Percentiles rank a stretch among this genome's conserved stretches.
Conservation (phyloP, 78 protist species). For the Dictyostelium brefeldianum region DNA sequence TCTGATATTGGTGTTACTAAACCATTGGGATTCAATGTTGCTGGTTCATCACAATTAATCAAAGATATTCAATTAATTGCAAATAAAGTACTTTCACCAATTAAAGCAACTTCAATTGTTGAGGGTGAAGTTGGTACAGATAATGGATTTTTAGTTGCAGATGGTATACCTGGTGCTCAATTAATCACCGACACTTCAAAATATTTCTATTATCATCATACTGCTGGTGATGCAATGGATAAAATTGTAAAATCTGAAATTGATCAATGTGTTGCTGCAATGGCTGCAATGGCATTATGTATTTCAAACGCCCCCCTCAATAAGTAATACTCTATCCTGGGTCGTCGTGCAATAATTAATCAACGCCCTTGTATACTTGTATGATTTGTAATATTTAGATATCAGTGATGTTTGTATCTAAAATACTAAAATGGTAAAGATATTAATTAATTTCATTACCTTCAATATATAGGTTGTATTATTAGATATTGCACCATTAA, state of each 20-base stretch:
- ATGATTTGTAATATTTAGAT: too few species aligned
- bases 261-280: slow-evolving; percentile 74
- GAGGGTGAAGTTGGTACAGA: slow-evolving; percentile 73
- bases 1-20: slow-evolving; percentile 83
- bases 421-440: too few species aligned
- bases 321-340: too few species aligned
- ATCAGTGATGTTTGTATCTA: too few species aligned
- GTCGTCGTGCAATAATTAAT: too few species aligned
- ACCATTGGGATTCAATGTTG: slow-evolving; percentile 55
- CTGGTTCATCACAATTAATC: background rate
- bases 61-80: slow-evolving; percentile 1
- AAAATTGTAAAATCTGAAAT: slow-evolving; percentile 56
- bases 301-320: too few species aligned
- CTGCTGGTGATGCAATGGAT: slow-evolving; percentile 86
- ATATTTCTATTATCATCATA: slow-evolving; percentile 90
- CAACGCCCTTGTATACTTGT: too few species aligned
- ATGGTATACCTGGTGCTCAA: slow-evolving; percentile 74
- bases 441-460: too few species aligned
- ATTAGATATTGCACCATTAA: too few species aligned
- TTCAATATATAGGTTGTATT: too few species aligned
- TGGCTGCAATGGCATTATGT: slow-evolving; percentile 75
- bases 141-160: slow-evolving; percentile 29
- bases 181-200: slow-evolving; percentile 13
- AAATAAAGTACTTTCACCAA: slow-evolving; percentile 3
- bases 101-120: slow-evolving; percentile 10